Conservation (phyloP, 192 early-diverging fungal species). For the Coemansia sp. region DNA sequence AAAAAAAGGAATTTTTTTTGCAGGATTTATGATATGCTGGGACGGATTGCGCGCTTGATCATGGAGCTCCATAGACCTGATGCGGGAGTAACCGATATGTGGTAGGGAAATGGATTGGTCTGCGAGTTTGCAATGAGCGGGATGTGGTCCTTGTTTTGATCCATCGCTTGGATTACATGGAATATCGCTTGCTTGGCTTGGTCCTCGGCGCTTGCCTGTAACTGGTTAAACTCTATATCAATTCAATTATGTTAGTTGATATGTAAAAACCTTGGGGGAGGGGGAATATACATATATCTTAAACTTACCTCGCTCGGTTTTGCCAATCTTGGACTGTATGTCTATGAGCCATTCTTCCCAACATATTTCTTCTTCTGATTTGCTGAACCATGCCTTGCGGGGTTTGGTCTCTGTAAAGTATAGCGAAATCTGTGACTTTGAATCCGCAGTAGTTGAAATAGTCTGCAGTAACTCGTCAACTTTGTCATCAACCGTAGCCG, state of each 20-base stretch:
- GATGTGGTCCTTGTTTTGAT: slow-evolving; percentile 53
- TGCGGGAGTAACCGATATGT: slow-evolving; percentile 40
- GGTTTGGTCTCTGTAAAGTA: slow-evolving; percentile 51
- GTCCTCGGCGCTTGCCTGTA: slow-evolving; percentile 32
- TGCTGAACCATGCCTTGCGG: slow-evolving; percentile 51
- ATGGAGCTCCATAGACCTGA: slow-evolving; percentile 55
- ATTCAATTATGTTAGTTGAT: background rate
- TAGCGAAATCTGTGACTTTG: slow-evolving; percentile 42
- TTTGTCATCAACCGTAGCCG: slow-evolving; percentile 29
- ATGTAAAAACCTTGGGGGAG: too few species aligned
- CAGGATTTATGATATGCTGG: slow-evolving; percentile 14
- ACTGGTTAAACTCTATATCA: slow-evolving; percentile 19
- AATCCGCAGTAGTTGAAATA: slow-evolving; percentile 21
- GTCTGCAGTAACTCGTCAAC: slow-evolving; percentile 47
- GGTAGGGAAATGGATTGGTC: slow-evolving; percentile 50
- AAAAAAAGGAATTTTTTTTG: background rate
- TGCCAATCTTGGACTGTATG: slow-evolving; percentile 22
- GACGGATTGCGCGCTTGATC: slow-evolving; percentile 54
- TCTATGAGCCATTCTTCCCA: slow-evolving; percentile 53
- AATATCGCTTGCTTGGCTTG: slow-evolving; percentile 40
- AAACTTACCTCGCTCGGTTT: slow-evolving; percentile 19
- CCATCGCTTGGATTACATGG: slow-evolving; percentile 36
- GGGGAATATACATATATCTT: background rate
- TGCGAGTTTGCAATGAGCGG: slow-evolving; percentile 45
- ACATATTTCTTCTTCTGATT: slow-evolving; percentile 53